Conservation (phyloP, 352 stramenopile species). For the Globisporangium camurandrum region DNA sequence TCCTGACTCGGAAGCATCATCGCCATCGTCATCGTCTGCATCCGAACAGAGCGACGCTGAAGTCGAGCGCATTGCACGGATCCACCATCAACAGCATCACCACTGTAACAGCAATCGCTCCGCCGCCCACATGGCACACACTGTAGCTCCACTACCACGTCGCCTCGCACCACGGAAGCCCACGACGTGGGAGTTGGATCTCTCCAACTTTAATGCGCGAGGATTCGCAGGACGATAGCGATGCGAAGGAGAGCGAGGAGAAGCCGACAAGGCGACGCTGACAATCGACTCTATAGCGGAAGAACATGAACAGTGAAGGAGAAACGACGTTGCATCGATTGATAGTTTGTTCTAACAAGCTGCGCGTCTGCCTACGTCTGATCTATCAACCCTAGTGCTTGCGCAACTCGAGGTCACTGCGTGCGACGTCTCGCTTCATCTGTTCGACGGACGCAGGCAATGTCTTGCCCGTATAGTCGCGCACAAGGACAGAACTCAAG, state of each 20-base stretch:
- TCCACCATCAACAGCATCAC: background rate
- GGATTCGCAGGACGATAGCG: too few relatives aligned
- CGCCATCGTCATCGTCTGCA: background rate
- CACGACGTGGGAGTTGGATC: constrained; percentile 47
- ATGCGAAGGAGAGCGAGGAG: too few relatives aligned
- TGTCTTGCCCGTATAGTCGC: constrained; percentile 47
- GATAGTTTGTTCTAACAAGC: too few relatives aligned
- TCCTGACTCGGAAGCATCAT: too few relatives aligned
- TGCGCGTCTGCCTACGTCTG: background rate
- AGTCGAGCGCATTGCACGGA: background rate
- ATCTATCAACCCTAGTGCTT: constrained; percentile 6
- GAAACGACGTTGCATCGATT: too few relatives aligned
- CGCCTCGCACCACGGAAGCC: background rate
- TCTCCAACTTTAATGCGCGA: constrained; percentile 55
- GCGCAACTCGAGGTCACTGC: constrained; percentile 1
- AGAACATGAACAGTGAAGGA: too few relatives aligned
- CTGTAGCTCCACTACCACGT: background rate
- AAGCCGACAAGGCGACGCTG: background rate
- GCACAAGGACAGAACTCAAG: constrained; percentile 44
- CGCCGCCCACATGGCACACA: background rate
- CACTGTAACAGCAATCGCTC: background rate
- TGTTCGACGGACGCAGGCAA: constrained; percentile 50
- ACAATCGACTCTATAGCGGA: too few relatives aligned
- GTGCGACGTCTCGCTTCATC: constrained; percentile 26
- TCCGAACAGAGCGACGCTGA: background rate